Base-by-base conservation (phyloP, 768 basidiomycete genomes). In the Termitomyces sp. region DNA sequence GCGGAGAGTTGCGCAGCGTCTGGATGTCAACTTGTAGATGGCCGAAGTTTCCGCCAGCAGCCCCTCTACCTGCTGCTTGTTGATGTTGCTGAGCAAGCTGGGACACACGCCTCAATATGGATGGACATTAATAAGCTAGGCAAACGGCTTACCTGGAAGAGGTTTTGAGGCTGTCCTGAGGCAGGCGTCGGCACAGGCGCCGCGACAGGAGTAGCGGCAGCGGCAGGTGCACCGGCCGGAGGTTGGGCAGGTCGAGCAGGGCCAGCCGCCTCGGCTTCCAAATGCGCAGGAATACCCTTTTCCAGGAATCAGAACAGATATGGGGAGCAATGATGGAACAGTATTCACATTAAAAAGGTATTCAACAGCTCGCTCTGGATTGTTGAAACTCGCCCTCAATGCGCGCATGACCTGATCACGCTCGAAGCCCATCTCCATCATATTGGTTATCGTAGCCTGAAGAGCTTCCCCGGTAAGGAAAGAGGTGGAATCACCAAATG, bases 301-400 rank as follows among this genome's bases (percentile, higher is more conserved):
- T 54, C 53, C 22, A 26, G 53, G 28, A 51, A 54, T 55, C 58
- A 60, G 50, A 48, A 38, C 34, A n/a, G 38, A 47, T 35, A 21
- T 12, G 12, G 26, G 45, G 21, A 41, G 41, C 43, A 41, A 45
- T 40, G 45, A 60, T 46, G 12, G 10, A 41, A 51, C 28, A 19
- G 12, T 41, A 34, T 12, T 73, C 87, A 95, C 96, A 57, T 67
- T 96, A 83, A 98, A 87, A 53, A 99, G 74, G 70, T 99, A 99
- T 69, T 99, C 97, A n/a, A 93, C 96, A 7, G 97, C 97, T 30
- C 97, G 82, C 63, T 98, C 94, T 8, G 97, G 90, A 71, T 99
- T 98, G 71, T 99, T 99, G 74, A 81, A 99, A 66, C 91, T 94
- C 26, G 95, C 97, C 56, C 93, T 79, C 68, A 99, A 68, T 3